phyloP scores from a whole-genome alignment of 768 basidiomycete species.

The Podaxis sp. region DNA sequence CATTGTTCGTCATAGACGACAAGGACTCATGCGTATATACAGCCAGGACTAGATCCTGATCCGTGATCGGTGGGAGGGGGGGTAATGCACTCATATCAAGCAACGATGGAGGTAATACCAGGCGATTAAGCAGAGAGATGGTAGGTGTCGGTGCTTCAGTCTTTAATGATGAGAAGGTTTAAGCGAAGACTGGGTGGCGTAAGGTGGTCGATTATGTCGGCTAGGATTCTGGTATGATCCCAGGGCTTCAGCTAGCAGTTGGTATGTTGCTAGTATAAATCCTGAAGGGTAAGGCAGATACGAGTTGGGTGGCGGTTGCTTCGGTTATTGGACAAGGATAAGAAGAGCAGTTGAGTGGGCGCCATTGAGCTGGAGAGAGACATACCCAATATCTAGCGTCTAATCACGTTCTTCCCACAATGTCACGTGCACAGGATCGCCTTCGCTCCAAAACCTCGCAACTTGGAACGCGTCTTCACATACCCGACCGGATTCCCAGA shows the following conservation, averaged over 20 bases:
- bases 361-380: too few relatives aligned
- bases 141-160: background rate
- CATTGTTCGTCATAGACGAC: conserved; percentile 32
- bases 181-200: background rate
- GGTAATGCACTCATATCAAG: conserved; percentile 34
- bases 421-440: background rate
- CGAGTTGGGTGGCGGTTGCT: too few relatives aligned
- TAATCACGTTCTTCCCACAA: background rate
- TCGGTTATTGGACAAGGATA: too few relatives aligned
- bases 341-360: too few relatives aligned
- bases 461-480: background rate
- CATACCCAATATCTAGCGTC: background rate
- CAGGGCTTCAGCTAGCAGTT: background rate
- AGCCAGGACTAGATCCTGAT: conserved; percentile 54
- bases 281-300: too few relatives aligned
- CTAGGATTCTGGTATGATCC: background rate
- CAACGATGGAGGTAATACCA: conserved; percentile 19
- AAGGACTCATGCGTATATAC: conserved; percentile 53
- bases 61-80: conserved; percentile 54
- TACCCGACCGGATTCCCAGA: background rate
- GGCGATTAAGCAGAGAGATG: background rate
- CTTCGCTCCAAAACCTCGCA: background rate
- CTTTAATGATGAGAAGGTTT: background rate
- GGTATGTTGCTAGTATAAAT: background rate
- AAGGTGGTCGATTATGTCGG: background rate